Conservation (phyloP, 1,284 basidiomycete genomes). For the Chiua sp. region DNA sequence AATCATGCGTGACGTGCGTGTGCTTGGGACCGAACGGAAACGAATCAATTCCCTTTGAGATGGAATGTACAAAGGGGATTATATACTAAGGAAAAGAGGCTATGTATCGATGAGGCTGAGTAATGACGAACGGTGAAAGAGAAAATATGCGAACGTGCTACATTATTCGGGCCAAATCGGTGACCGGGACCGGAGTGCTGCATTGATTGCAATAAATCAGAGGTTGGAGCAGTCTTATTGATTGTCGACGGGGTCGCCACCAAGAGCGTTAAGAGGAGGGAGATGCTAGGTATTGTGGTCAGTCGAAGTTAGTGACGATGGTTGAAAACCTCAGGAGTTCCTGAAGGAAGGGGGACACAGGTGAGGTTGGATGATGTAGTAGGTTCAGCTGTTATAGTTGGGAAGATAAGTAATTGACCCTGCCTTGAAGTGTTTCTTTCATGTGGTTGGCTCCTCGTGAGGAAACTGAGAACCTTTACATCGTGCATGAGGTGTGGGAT, state of each 20-base stretch:
- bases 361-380: background rate
- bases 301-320: background rate
- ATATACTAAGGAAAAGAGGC: too few species aligned
- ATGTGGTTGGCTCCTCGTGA: background rate
- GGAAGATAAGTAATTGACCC: background rate
- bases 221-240: conserved; percentile 12
- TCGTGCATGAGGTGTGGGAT: too few species aligned
- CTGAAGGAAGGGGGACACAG: background rate
- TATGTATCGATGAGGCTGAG: too few species aligned
- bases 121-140: too few species aligned
- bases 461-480: background rate
- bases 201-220: conserved; percentile 16
- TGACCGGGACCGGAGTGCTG: conserved; percentile 9
- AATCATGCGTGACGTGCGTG: too few species aligned
- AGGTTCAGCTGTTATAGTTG: background rate
- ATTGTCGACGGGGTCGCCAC: conserved; percentile 1
- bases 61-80: too few species aligned
- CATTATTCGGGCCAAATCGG: too few species aligned
- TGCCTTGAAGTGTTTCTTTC: background rate
- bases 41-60: too few species aligned
- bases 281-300: background rate
- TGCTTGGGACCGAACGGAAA: too few species aligned
- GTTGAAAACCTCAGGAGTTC: background rate
- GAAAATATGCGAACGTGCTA: too few species aligned
- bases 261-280: background rate